phyloP scores from a whole-genome alignment of 257 asterid species.

The Solanum appendiculatum region DNA sequence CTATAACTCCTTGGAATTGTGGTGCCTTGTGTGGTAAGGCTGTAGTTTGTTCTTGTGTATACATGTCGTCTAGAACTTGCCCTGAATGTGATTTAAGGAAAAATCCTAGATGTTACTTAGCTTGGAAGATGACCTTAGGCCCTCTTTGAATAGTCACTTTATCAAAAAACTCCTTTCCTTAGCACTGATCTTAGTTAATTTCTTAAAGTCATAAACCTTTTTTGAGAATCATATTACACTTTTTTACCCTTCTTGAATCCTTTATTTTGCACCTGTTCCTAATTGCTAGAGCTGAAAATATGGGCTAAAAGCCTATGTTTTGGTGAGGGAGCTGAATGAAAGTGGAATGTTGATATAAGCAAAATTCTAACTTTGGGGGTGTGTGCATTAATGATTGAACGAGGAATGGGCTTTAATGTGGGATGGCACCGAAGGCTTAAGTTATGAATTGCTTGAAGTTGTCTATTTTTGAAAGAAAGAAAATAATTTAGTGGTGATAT shows the following conservation, averaged over 20 bases:
- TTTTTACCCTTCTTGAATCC: no score
- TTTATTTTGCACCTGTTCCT: no score
- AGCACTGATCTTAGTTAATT: neutral
- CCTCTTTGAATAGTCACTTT: neutral
- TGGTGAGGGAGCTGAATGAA: no score
- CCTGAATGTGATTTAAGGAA: neutral
- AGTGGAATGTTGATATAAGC: neutral
- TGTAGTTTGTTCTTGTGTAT: neutral
- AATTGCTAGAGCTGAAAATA: no score
- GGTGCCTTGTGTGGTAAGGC: neutral
- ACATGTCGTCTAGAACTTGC: neutral
- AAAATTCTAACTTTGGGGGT: no score
- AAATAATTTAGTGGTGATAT: neutral
- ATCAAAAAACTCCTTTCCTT: neutral
- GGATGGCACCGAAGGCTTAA: neutral
- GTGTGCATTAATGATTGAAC: neutral
- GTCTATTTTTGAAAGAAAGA: neutral
- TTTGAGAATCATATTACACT: no score
- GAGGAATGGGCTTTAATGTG: neutral
- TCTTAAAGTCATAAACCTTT: no score
- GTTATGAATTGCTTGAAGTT: neutral
- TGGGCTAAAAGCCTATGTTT: neutral
- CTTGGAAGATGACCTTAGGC: neutral
- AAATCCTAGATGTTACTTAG: neutral
- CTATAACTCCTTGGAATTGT: neutral